Conservation (phyloP, 805 yeast genomes). For the Candida dajiaensis region DNA sequence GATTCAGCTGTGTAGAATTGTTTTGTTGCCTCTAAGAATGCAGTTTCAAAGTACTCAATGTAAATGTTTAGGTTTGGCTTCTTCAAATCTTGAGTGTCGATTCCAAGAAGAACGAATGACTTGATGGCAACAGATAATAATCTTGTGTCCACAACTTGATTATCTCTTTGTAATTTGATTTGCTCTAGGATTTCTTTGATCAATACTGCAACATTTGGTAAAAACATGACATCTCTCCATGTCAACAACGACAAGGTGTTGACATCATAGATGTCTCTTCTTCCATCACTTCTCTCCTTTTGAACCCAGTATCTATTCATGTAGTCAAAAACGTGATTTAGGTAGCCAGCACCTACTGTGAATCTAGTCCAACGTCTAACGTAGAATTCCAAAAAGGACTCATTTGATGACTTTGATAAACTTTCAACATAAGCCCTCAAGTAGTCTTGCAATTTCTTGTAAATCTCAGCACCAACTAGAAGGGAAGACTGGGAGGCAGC, state of each 20-base stretch:
- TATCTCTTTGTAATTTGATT: slow-evolving; percentile 73
- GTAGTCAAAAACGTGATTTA: slow-evolving; percentile 91
- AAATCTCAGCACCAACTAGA: slow-evolving; percentile 87
- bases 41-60: slow-evolving; percentile 69
- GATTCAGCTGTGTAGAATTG: slow-evolving; percentile 69
- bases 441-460: slow-evolving; percentile 63
- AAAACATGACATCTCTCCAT: slow-evolving; percentile 84
- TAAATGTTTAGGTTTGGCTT: slow-evolving; percentile 80
- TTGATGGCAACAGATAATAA: slow-evolving; percentile 69
- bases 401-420: slow-evolving; percentile 47
- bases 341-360: slow-evolving; percentile 84
- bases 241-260: slow-evolving; percentile 80
- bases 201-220: slow-evolving; percentile 51
- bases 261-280: slow-evolving; percentile 84
- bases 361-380: slow-evolving; percentile 85
- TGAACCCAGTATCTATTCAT: slow-evolving; percentile 97
- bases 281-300: slow-evolving; percentile 91
- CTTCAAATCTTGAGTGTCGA: slow-evolving; percentile 84
- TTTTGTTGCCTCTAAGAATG: slow-evolving; percentile 65
- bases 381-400: slow-evolving; percentile 73
- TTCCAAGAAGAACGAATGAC: slow-evolving; percentile 84
- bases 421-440: slow-evolving; percentile 52
- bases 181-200: slow-evolving; percentile 69
- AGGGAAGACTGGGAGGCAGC: slow-evolving; percentile 30
- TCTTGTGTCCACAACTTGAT: slow-evolving; percentile 62